Conservation (phyloP, 257 asterid genomes). For the Avicennia marina region DNA sequence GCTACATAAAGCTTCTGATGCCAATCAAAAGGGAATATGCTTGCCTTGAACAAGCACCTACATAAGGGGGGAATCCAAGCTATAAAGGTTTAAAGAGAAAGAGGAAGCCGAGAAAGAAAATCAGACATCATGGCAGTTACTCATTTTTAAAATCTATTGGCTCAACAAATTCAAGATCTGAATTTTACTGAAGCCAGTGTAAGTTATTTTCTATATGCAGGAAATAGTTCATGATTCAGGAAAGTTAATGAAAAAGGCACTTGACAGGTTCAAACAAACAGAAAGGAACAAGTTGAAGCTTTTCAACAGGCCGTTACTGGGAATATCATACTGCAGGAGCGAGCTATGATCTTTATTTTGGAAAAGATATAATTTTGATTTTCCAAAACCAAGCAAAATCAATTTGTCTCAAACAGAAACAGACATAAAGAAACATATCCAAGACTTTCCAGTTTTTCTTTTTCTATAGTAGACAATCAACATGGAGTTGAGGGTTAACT, state of each 20-base stretch:
- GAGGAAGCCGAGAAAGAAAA: background rate
- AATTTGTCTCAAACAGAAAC: background rate
- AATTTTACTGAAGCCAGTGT: background rate
- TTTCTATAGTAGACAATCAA: background rate
- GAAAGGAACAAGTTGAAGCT: background rate
- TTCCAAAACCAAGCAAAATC: too few relatives aligned
- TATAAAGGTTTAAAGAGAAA: background rate
- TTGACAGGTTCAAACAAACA: background rate
- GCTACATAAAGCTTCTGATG: background rate
- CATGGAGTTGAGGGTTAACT: slow-evolving; percentile 25
- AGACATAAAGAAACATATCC: background rate
- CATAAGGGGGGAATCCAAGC: background rate
- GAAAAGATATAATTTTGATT: background rate
- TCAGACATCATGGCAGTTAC: background rate
- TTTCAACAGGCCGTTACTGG: background rate
- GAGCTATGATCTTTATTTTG: background rate
- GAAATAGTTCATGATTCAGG: background rate
- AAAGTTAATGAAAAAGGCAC: background rate
- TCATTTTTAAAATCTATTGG: background rate
- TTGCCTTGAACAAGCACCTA: background rate
- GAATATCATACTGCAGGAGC: background rate
- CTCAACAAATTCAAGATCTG: background rate
- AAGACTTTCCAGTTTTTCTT: background rate
- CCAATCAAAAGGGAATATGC: background rate
- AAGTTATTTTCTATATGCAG: background rate